These are phyloP conservation scores for Platanus orientalis DNA, from an alignment of 164 flowering plant species.

Conservation along the genomic window DNA sequence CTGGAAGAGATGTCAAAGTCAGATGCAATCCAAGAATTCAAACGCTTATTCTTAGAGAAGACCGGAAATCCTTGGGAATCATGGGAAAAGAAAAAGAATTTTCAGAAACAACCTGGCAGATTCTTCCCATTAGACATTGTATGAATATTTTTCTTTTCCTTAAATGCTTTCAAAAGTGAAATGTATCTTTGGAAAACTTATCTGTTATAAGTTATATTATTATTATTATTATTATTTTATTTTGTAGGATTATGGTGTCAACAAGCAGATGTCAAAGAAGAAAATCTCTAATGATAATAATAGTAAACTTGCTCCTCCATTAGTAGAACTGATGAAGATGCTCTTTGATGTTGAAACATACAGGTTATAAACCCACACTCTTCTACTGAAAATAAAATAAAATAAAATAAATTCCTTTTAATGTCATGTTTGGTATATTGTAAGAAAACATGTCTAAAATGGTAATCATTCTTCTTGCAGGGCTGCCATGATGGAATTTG, in stretches of 20 bases:
- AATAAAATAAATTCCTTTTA: no score
- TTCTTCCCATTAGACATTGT: slow-evolving; percentile 95
- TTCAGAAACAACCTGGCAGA: slow-evolving; percentile 87
- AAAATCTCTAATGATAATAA: slow-evolving; percentile 24
- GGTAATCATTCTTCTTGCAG: slow-evolving; percentile 32
- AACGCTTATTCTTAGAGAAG: slow-evolving; percentile 83
- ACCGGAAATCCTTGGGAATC: slow-evolving; percentile 96
- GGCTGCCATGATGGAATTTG: slow-evolving; percentile 97
- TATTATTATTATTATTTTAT: slow-evolving; percentile 5
- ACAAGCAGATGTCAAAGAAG: slow-evolving; percentile 46
- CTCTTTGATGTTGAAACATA: slow-evolving; percentile 89
- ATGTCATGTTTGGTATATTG: not conserved
- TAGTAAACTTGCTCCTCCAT: slow-evolving; percentile 65
- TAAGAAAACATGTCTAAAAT: not conserved
- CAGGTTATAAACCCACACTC: slow-evolving; percentile 43
- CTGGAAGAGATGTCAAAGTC: slow-evolving; percentile 69
- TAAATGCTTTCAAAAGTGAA: slow-evolving; percentile 10
- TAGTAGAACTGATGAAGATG: slow-evolving; percentile 84
- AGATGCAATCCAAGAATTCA: slow-evolving; percentile 79
- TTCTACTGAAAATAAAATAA: no score
- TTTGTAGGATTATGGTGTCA: slow-evolving; percentile 87
- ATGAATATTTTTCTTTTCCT: slow-evolving; percentile 19
- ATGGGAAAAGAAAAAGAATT: slow-evolving; percentile 67
- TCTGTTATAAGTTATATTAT: slow-evolving; percentile 4
- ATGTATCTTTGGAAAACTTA: not conserved